phyloP scores from a whole-genome alignment of 2,329 filamentous ascomycete genomes.

The Colletotrichum cuscutae region DNA sequence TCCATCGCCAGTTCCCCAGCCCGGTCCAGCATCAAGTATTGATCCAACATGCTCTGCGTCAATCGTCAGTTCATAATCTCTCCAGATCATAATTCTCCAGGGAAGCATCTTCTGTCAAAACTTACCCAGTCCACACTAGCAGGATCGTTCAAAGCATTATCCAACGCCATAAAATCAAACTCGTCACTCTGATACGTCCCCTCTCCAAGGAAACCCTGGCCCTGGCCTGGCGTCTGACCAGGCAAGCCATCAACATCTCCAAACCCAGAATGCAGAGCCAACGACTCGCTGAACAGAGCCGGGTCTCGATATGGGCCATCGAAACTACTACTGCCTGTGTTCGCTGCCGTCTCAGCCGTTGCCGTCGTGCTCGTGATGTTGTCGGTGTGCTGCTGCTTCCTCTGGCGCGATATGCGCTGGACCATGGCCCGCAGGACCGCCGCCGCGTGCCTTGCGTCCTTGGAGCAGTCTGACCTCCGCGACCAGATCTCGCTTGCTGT shows the following conservation, averaged over 20 bases:
- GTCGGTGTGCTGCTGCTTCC: background rate
- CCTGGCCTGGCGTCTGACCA: background rate
- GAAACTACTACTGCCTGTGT: conserved; percentile 30
- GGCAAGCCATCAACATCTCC: background rate
- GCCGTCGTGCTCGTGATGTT: background rate
- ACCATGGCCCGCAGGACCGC: conserved; percentile 54
- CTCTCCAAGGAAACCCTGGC: too few species aligned
- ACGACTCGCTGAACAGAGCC: conserved; percentile 16
- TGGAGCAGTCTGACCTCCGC: conserved; percentile 48
- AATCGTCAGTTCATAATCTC: background rate
- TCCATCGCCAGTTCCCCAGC: conserved; percentile 13
- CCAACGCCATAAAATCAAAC: conserved; percentile 47
- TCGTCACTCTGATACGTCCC: conserved; percentile 40
- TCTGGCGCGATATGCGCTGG: conserved; percentile 35
- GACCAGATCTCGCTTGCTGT: conserved; percentile 56
- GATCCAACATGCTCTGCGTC: conserved; percentile 42
- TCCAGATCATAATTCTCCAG: too few species aligned
- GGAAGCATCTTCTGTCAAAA: background rate
- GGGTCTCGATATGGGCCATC: conserved; percentile 37
- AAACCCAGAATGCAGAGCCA: background rate
- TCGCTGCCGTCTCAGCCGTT: conserved; percentile 12
- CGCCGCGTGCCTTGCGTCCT: conserved; percentile 55
- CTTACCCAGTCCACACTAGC: conserved; percentile 54
- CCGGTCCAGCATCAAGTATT: conserved; percentile 37
- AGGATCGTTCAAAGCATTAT: conserved; percentile 47